These are phyloP conservation scores for Cercospora berteroae DNA, from an alignment of 2,329 filamentous ascomycete genomes.

Conservation along the genomic window DNA sequence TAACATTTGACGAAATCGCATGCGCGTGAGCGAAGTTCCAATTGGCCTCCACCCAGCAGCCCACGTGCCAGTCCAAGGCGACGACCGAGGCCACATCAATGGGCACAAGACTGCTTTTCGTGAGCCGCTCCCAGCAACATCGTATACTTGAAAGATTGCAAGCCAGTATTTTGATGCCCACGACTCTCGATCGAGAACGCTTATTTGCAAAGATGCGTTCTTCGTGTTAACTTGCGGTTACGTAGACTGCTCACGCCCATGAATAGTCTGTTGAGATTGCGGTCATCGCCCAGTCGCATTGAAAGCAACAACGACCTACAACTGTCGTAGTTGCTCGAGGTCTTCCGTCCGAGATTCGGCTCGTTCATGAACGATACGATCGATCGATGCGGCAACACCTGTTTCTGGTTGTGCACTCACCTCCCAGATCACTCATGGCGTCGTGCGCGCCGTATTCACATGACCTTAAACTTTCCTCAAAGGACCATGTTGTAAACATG, in stretches of 20 bases:
- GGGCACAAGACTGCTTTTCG: background rate
- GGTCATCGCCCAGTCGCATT: background rate
- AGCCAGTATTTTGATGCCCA: background rate
- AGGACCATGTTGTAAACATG: background rate
- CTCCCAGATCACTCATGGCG: background rate
- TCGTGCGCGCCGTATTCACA: background rate
- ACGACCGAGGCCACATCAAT: background rate
- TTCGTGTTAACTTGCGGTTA: background rate
- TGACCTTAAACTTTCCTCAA: background rate
- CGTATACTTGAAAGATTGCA: background rate
- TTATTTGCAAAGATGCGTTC: background rate
- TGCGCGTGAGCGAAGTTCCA: background rate
- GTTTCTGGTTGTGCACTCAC: background rate
- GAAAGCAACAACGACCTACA: background rate
- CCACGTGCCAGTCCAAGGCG: background rate
- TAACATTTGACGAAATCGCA: background rate
- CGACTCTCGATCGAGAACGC: background rate
- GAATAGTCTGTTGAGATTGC: background rate
- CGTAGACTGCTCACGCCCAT: background rate
- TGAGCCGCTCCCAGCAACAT: background rate
- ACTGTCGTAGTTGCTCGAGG: background rate
- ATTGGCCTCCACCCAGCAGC: background rate
- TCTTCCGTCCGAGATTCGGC: background rate
- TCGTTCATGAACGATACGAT: background rate
- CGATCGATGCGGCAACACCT: background rate